phyloP scores from a whole-genome alignment of 352 stramenopile genomes.

The Globisporangium sylvaticum region DNA sequence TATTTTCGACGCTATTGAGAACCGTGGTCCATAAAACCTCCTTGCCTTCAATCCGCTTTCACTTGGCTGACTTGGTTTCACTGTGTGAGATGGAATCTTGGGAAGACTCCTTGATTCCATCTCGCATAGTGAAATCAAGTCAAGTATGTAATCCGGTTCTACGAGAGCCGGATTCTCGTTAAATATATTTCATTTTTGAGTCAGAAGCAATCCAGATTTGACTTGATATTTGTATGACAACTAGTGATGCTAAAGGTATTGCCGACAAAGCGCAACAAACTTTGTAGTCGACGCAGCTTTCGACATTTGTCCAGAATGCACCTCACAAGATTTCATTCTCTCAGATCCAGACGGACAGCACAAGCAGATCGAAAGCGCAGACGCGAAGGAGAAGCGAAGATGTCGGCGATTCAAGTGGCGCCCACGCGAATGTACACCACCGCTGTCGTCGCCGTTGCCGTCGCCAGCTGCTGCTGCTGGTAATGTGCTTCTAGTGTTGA shows the following conservation, averaged over 20 bases:
- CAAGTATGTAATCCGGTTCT: background rate
- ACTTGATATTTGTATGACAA: background rate
- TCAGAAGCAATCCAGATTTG: background rate
- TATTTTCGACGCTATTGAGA: too few relatives aligned
- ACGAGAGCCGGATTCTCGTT: background rate
- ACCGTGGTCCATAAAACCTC: too few relatives aligned
- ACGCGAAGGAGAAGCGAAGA: conserved; percentile 9
- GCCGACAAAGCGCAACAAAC: too few relatives aligned
- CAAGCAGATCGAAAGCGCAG: background rate
- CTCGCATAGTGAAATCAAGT: too few relatives aligned
- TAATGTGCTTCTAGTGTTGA: background rate
- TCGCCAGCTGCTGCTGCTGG: background rate
- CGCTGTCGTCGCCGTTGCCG: too few relatives aligned
- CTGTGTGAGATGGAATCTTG: too few relatives aligned
- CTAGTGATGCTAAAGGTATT: too few relatives aligned
- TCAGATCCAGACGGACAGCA: background rate
- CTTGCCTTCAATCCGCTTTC: too few relatives aligned
- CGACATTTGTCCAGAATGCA: too few relatives aligned
- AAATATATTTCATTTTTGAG: background rate
- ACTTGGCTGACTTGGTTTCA: too few relatives aligned
- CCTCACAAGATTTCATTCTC: conserved; percentile 3
- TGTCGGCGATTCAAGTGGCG: conserved; percentile 51
- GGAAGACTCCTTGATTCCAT: too few relatives aligned
- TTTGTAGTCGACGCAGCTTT: too few relatives aligned
- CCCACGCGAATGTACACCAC: conserved; percentile 82